Base-by-base conservation (phyloP, 169 alveolate species). In the Eimeria acervulina region DNA sequence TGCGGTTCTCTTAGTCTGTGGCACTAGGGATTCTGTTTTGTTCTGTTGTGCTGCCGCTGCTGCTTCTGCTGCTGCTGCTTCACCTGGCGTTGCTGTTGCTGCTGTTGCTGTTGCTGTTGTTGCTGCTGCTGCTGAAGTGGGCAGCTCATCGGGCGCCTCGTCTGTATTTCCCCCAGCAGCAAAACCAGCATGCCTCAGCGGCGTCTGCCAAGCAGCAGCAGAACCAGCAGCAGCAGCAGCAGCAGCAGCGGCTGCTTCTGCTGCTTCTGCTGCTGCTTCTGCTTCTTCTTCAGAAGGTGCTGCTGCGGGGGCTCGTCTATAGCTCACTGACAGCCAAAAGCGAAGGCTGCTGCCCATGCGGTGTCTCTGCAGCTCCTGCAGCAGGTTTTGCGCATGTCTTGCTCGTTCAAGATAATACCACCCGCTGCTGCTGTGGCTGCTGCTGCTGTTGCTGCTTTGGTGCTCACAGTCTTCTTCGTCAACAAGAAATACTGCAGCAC, bases 401-500 rank as follows among this genome's bases (percentile, higher is more conserved):
- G 88, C 88, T 17, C 61, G 21, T 23, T 76, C 88, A 17, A 76
- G 59, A 23, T 33, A 44, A 8, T 40, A 44, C 61, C 31, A 36
- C 23, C 88, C 31, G 88, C 88, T 76, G 55, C 47, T 38, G 55
- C 19, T 76, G 47, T 61, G 10, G 88, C 88, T 76, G 55, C 47
- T 38, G 55, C 19, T 76, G 47, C 55, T 33, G 88, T 31, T 76
- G 88, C 31, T 76, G 88, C 51, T 15, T 10, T 36, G 88, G 31
- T 40, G 36, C 59, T 76, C 88, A 61, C 88, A 36, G 88, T 76
- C 88, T 40, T 76, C 88, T 40, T 76, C 88, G 59, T 76, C 88
- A 13, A 76, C 88, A 33, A 76, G 59, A 7, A 76, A 76, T 6
- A 76, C 33, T 7, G 88, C 88, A 40, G 88, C 88, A 40, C 63